Base-by-base conservation (phyloP, 1,139 yeast genomes). In the Lipomyces yarrowii region DNA sequence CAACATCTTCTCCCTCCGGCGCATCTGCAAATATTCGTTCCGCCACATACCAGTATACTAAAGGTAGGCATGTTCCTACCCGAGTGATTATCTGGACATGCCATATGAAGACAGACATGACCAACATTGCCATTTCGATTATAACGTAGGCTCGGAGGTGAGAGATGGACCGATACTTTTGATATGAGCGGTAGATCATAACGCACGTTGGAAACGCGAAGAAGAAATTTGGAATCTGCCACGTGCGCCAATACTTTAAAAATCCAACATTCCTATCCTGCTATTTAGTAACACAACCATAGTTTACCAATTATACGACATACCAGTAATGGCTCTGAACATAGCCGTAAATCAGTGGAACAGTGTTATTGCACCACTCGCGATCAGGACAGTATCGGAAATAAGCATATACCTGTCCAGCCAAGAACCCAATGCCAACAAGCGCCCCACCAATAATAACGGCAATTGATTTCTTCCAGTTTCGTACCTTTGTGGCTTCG, bases 11-110 rank as follows among this genome's bases (percentile, higher is more conserved):
- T n/a, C 63, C 57, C 32, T 69, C 64, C 71, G 64, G 55, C 72
- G 71, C 54, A 63, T 62, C 70, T 30, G 33, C 62, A 54, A 54
- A 64, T 37, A 63, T 55, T 48, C 23, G 70, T 64, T 79, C 78
- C 0, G 90, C 87, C 46, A 89, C 75, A 70, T 84, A 89, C 97
- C 96, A 91, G 73, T 86, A 84, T 64, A 86, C 83, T 8, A 90
- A 75, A 0, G 98, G 98, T 57, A 90, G 76, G 72, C 91, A 91
- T 8, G 96, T 84, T 8, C 88, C 85, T 4, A 93, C 84, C 62
- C 99, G 82, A 59, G 90, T 91, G 66, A 93, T 81, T 56, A 93
- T 91, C 77, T 94, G 99, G 53, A 89, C 90, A 75, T 94, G 94
- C 86, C 96, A 89, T 70, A 87, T 81, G 60, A 86, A 78, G 1